Percentiles rank a stretch among this genome's conserved stretches.
Conservation (phyloP, 2,329 filamentous ascomycete genomes). For the Biscogniauxia marginata region DNA sequence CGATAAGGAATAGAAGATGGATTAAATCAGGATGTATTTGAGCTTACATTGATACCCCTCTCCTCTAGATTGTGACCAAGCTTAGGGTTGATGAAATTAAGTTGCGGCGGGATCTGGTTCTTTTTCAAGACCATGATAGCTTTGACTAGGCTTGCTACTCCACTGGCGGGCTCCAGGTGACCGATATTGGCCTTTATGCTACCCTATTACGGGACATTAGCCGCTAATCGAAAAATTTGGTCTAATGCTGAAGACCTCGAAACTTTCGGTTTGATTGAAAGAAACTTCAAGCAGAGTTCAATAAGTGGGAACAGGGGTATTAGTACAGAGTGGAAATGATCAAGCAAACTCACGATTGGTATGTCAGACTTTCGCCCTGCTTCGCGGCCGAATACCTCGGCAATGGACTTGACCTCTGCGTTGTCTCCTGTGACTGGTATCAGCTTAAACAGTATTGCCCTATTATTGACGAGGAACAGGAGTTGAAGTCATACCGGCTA, state of each 20-base stretch:
- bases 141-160: not conserved
- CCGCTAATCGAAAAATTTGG: too few species aligned
- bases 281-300: too few species aligned
- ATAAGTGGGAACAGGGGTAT: too few species aligned
- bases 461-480: too few species aligned
- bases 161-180: not conserved
- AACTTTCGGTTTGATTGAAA: too few species aligned
- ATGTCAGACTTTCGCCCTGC: too few species aligned
- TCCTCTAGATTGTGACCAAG: not conserved
- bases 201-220: too few species aligned
- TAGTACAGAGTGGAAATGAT: too few species aligned
- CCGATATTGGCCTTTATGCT: not conserved
- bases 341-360: not conserved
- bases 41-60: not conserved
- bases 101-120: not conserved
- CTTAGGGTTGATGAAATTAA: not conserved
- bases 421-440: not conserved
- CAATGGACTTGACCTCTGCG: not conserved
- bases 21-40: too few species aligned
- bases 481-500: not conserved
- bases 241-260: too few species aligned
- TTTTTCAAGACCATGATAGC: not conserved
- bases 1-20: too few species aligned
- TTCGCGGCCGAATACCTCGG: not conserved
- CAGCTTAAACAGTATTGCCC: not conserved